Conservation (phyloP, 352 stramenopile species). For the Plasmopara halstedii region DNA sequence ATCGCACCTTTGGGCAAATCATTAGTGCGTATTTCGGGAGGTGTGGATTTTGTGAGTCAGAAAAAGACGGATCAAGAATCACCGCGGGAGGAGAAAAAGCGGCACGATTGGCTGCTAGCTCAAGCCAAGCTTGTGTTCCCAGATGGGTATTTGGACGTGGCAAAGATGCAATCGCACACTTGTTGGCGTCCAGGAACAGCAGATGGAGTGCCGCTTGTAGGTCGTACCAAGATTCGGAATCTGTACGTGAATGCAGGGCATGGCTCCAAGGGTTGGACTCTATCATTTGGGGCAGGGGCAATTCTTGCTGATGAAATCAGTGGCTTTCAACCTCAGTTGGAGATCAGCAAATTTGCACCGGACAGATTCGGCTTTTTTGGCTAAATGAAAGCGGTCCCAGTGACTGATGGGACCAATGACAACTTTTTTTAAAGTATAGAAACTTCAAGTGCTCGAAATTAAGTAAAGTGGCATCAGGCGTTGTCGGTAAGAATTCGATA, state of each 20-base stretch:
- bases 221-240: conserved; percentile 71
- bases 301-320: conserved; percentile 79
- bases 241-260: conserved; percentile 82
- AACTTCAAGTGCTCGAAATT: conserved; percentile 10
- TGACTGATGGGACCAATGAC: conserved; percentile 12
- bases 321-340: conserved; percentile 61
- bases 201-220: conserved; percentile 77
- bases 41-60: conserved; percentile 64
- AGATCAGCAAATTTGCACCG: conserved; percentile 77
- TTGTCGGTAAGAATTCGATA: conserved; percentile 14
- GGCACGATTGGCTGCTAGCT: conserved; percentile 69
- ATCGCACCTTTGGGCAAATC: conserved; percentile 64
- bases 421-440: conserved; percentile 14
- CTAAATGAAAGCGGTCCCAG: conserved; percentile 15
- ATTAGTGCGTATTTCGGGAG: conserved; percentile 66
- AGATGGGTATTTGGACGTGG: conserved; percentile 70
- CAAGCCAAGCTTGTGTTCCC: conserved; percentile 77
- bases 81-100: conserved; percentile 57
- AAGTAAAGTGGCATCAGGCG: conserved; percentile 1
- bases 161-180: conserved; percentile 71
- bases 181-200: conserved; percentile 78
- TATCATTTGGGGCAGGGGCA: conserved; percentile 71
- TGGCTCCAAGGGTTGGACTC: conserved; percentile 79
- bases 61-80: conserved; percentile 54
- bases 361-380: conserved; percentile 73